Conservation (phyloP, 2,329 filamentous ascomycete genomes). For the Aspergillus sp. region DNA sequence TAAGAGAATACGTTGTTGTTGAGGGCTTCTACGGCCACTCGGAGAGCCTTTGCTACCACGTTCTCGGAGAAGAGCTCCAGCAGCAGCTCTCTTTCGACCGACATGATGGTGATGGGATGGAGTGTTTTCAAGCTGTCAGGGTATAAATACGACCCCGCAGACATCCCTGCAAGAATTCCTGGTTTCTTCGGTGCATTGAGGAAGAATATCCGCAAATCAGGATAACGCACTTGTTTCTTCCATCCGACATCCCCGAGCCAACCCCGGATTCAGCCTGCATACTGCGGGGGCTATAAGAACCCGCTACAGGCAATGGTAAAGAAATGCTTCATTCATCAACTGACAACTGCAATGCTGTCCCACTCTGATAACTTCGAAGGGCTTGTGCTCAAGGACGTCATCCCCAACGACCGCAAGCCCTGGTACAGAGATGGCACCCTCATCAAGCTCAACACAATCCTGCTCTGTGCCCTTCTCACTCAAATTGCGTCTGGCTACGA, state of each 20-base stretch:
- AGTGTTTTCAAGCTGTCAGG: no score
- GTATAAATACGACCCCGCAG: no score
- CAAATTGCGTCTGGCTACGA: conserved; percentile 48
- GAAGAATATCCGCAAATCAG: no score
- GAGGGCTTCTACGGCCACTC: conserved; percentile 14
- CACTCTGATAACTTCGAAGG: conserved; percentile 11
- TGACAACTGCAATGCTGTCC: background rate
- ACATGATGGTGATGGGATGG: no score
- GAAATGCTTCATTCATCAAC: no score
- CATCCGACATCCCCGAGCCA: no score
- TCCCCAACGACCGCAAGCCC: conserved; percentile 9
- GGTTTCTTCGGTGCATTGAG: no score
- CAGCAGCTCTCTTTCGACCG: background rate
- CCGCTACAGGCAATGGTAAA: no score
- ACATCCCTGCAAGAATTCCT: no score
- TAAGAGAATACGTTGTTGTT: conserved; percentile 1
- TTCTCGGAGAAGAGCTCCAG: conserved; percentile 14
- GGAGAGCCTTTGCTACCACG: conserved; percentile 14
- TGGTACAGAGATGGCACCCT: conserved; percentile 12
- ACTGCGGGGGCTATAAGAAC: no score
- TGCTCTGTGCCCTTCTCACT: conserved; percentile 21
- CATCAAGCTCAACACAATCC: conserved; percentile 19
- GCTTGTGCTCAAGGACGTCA: conserved; percentile 14
- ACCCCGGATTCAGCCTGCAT: no score
- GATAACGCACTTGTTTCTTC: no score